Evolutionary conservation across 2,329 filamentous ascomycete species (phyloP).

Genomic region (Penicillium sp.): DNA sequence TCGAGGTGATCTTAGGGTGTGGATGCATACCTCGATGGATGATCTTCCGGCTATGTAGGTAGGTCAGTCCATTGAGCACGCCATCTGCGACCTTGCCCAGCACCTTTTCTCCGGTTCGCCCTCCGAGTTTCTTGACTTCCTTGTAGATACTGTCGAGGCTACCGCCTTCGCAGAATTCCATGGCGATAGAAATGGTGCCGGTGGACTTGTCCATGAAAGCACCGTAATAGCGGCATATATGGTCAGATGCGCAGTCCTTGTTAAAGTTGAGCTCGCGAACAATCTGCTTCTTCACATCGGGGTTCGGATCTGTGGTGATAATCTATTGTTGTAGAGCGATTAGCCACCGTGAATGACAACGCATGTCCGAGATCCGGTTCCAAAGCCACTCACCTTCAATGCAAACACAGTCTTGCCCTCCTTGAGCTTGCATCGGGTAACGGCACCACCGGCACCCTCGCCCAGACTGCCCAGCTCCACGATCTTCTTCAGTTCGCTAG

Average conservation of each 20-base stretch:
- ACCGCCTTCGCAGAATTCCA: slow-evolving; percentile 98
- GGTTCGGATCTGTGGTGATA: slow-evolving; percentile 96
- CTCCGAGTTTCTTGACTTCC: slow-evolving; percentile 92
- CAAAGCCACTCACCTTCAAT: slow-evolving; percentile 67
- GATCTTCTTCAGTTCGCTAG: slow-evolving; percentile 83
- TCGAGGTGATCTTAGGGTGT: background rate
- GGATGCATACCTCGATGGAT: slow-evolving; percentile 70
- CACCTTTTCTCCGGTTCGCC: slow-evolving; percentile 93
- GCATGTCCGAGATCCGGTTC: background rate
- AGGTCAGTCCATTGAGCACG: slow-evolving; percentile 87
- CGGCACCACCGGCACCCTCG: slow-evolving; percentile 92
- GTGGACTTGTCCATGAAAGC: slow-evolving; percentile 96
- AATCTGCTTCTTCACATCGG: slow-evolving; percentile 98
- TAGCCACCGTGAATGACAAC: background rate
- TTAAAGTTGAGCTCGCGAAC: slow-evolving; percentile 95
- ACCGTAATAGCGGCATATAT: slow-evolving; percentile 97
- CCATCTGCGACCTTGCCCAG: slow-evolving; percentile 95
- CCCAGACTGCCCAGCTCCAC: slow-evolving; percentile 84
- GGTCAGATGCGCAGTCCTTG: slow-evolving; percentile 90
- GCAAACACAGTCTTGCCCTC: slow-evolving; percentile 94
- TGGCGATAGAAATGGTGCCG: slow-evolving; percentile 94
- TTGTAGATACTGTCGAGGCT: slow-evolving; percentile 96
- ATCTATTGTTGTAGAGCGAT: slow-evolving; percentile 55
- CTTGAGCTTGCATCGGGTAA: slow-evolving; percentile 84
- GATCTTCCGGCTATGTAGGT: slow-evolving; percentile 92